Evolutionary conservation across 108 stramenopile species (phyloP), one percentile per base, ranked within the genome.

Genomic region (Cyclotella atomus): DNA sequence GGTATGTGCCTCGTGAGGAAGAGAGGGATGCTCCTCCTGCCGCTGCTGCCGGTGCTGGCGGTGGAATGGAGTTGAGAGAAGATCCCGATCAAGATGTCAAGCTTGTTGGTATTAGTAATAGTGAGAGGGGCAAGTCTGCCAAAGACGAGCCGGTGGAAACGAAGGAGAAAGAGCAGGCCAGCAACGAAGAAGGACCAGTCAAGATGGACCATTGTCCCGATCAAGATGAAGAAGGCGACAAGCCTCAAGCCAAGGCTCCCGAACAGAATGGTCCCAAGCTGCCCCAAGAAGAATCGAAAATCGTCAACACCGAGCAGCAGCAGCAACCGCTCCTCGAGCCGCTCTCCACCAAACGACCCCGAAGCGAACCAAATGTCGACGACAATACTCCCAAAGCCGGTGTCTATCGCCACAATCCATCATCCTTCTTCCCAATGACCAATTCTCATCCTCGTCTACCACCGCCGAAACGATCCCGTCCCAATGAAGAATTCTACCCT

Each of bases 351-450:
- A 61, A 61, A 61, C 36, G 60, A 23, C 41, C 60, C 8, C 35
- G 60, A 61, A 25, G 24, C 19, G 60, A 61, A 61, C 20, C 24
- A 7, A 61, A 38, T 20, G 45, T 65, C 33, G 64, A 65, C 45
- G 64, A 65, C 16, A 38, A 47, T 20, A 65, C 64, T 0, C 64
- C 64, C 64, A 65, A 65, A 28, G 64, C 64, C 2, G 25, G 64
- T 17, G 45, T 10, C 24, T 46, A 19, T 38, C 36, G 20, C 19
- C 45, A 53, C 19, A 10, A 53, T 10, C 19, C 12, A 23, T 23
- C 24, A 23, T 23, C 52, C 1, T 53, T 23, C 52, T 23, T 23
- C 23, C 20, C 38, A 7, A 41, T 41, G 9, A 41, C 38, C 38
- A 41, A 53, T 33, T 17, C 38, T 21, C 61, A 43, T 43, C 2